Evolutionary conservation across 179 eudicot genomes (phyloP).

Genomic region (Vitellaria paradoxa): DNA sequence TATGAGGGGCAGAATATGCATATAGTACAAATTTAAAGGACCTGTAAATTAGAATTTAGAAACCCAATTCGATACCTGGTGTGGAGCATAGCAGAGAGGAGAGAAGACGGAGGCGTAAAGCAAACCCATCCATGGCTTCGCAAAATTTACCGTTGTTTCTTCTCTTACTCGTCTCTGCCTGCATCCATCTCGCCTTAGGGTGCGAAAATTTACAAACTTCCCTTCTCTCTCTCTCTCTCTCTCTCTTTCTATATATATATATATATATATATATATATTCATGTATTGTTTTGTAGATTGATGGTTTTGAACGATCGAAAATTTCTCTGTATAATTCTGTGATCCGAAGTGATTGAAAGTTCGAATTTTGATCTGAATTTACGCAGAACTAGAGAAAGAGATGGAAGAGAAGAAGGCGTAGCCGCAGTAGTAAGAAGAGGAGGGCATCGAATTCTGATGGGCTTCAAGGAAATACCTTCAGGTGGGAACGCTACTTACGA

Average conservation of each 20-base stretch:
- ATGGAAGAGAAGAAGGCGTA: neutral
- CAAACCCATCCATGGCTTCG: neutral
- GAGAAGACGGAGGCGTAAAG: neutral
- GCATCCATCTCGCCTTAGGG: neutral
- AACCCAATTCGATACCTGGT: too few species aligned
- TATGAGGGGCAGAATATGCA: too few species aligned
- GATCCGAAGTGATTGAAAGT: neutral
- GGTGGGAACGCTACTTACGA: constrained; percentile 48
- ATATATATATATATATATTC: neutral
- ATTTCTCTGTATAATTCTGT: neutral
- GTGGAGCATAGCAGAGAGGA: neutral
- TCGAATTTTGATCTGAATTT: neutral
- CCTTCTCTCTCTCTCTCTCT: neutral
- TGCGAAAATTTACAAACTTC: neutral
- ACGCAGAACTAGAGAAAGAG: constrained; percentile 8
- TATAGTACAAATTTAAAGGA: too few species aligned
- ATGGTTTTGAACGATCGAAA: neutral
- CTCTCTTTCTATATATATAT: neutral
- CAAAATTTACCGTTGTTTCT: neutral
- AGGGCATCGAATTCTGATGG: constrained; percentile 16
- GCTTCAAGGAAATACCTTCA: constrained; percentile 40
- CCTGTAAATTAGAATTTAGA: too few species aligned
- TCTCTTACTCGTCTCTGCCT: constrained; percentile 12
- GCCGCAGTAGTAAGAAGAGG: neutral
- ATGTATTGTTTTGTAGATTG: neutral